These are phyloP conservation scores for Metschnikowia reukaufii DNA, from an alignment of 805 yeast species.

Conservation along the genomic window DNA sequence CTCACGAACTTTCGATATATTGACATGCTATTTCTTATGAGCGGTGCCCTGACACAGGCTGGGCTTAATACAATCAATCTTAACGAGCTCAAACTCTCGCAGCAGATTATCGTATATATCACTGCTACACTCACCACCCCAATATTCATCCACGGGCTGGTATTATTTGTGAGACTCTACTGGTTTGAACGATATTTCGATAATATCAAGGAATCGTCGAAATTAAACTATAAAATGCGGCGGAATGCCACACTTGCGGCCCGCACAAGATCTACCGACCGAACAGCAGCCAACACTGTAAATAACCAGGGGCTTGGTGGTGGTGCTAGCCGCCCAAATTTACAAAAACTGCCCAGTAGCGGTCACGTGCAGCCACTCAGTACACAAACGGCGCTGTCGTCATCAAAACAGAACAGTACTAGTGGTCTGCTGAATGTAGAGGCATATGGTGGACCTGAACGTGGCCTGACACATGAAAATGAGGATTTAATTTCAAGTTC, in stretches of 20 bases:
- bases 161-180: slow-evolving; percentile 75
- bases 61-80: slow-evolving; percentile 82
- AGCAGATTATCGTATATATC: slow-evolving; percentile 72
- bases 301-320: slow-evolving; percentile 31
- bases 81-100: slow-evolving; percentile 66
- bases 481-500: background rate
- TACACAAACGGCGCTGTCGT: background rate
- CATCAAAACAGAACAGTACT: slow-evolving; percentile 8
- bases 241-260: slow-evolving; percentile 73
- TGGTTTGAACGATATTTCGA: slow-evolving; percentile 90
- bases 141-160: slow-evolving; percentile 76
- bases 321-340: slow-evolving; percentile 2
- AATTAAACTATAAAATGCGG: slow-evolving; percentile 76
- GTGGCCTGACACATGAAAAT: too few relatives aligned
- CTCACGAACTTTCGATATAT: slow-evolving; percentile 63
- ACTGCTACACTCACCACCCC: slow-evolving; percentile 75
- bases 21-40: slow-evolving; percentile 74
- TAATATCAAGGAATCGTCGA: slow-evolving; percentile 75
- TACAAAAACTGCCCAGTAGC: background rate
- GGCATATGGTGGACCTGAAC: background rate
- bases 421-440: background rate
- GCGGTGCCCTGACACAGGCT: slow-evolving; percentile 85
- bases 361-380: too few relatives aligned
- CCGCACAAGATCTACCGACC: slow-evolving; percentile 34
- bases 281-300: slow-evolving; percentile 31